Evolutionary conservation across 2,329 filamentous ascomycete genomes (phyloP), one percentile per base, ranked within the genome.

Genomic region (Neonectria punicea): DNA sequence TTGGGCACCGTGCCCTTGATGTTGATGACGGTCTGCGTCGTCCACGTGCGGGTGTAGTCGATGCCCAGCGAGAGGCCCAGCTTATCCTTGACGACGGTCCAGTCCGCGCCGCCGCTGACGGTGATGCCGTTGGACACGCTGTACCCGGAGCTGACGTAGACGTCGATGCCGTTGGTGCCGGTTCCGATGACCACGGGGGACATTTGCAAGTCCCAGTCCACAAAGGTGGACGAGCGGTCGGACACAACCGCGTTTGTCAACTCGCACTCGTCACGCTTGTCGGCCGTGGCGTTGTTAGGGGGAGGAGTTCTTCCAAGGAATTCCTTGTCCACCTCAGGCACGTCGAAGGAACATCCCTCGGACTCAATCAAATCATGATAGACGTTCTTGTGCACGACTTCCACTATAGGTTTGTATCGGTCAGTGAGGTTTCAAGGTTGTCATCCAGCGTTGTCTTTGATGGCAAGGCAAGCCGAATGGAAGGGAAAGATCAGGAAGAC

Each of bases 131-230:
- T 66, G 34, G 63, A 34, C 18, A 66, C 51, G 13, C 47, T 54
- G 54, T 63, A 63, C 5, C 63, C 60, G 16, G 30, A 25, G 13
- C 53, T 54, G 47, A 66, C 63, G 22, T 50, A 63, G 16, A 66
- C 61, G 25, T 66, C 63, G 25, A 66, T 63, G 44, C 61, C 63
- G 28, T 61, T 57, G 22, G 44, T 49, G 7, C 56, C 53, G 20
- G 59, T 55, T 7, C 54, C 50, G 41, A 57, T 49, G 22, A 66
- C 58, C 1, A 66, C 54, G 10, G 63, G 63, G 13, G 63, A 66
- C 63, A 66, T 66, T 11, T 66, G 63, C 32, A 63, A 39, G 28
- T 66, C 63, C 63, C 59, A 66, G 50, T 66, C 63, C 7, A 66
- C 34, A 32, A 66, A 66, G 7, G 49, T 62, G 22, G 58, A n/a